Evolutionary conservation across 176 grass and related monocot genomes (phyloP).

Genomic region (Musa troglodytarum): DNA sequence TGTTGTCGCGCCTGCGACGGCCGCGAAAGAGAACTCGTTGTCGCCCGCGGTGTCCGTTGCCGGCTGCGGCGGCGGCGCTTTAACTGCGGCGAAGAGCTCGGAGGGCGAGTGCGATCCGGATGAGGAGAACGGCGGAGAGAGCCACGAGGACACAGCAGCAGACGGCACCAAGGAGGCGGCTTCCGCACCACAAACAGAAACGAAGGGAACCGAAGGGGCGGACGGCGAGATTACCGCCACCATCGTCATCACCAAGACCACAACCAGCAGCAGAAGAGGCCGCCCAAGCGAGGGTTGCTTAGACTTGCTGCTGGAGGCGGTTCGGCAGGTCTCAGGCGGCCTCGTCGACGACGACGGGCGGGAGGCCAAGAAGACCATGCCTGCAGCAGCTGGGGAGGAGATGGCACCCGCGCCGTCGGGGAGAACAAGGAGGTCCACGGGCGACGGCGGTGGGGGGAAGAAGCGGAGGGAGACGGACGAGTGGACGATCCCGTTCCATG

Average conservation of each 20-base stretch:
- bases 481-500: constrained; percentile 2
- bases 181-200: background rate
- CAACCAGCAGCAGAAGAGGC: background rate
- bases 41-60: background rate
- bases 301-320: constrained; percentile 20
- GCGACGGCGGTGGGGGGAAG: background rate
- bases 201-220: background rate
- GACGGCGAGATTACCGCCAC: background rate
- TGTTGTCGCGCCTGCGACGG: background rate
- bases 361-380: background rate
- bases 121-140: background rate
- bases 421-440: background rate
- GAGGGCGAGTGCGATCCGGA: constrained; percentile 23
- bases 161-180: constrained; percentile 1
- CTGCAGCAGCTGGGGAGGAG: background rate
- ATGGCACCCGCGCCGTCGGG: background rate
- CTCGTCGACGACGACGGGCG: constrained; percentile 7
- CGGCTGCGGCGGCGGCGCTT: background rate
- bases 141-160: constrained; percentile 5
- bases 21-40: background rate
- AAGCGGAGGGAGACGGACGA: constrained; percentile 12
- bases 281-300: background rate
- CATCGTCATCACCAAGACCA: background rate
- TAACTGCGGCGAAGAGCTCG: background rate
- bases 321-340: constrained; percentile 18